A percentile compares a stretch with the other conserved stretches of the same genome.
These are phyloP conservation scores for Oldenlandia corymbosa DNA, from an alignment of 257 asterid species.

Conservation along the genomic window DNA sequence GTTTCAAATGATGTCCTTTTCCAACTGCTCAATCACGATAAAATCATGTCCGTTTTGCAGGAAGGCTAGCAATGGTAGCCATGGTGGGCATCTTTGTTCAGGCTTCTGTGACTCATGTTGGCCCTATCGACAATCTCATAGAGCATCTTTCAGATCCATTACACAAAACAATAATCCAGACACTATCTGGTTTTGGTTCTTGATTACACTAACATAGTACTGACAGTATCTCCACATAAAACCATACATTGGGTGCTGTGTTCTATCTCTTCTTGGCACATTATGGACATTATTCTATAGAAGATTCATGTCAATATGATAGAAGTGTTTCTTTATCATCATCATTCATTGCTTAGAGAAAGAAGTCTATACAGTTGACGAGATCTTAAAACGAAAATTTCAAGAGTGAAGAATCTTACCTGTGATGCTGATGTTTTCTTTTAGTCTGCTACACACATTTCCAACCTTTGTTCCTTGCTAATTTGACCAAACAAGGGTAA, in stretches of 20 bases:
- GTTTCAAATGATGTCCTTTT: background rate
- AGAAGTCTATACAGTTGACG: background rate
- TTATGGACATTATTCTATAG: background rate
- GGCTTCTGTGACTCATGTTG: constrained; percentile 79
- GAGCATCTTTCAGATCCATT: constrained; percentile 76
- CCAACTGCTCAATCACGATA: background rate
- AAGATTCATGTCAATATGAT: background rate
- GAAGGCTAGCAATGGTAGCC: constrained; percentile 88
- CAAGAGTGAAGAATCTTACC: background rate
- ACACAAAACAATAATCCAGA: constrained; percentile 75
- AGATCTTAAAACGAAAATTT: background rate
- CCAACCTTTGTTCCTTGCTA: background rate
- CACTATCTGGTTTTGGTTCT: constrained; percentile 41
- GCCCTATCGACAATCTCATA: constrained; percentile 73
- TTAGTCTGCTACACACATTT: background rate
- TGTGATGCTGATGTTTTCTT: background rate
- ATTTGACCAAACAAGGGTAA: no score
- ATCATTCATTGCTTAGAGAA: background rate
- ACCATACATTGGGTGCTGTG: background rate
- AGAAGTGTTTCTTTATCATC: background rate
- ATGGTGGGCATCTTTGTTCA: constrained; percentile 79
- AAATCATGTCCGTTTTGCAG: constrained; percentile 22
- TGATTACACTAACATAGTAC: background rate
- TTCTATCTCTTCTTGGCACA: background rate
- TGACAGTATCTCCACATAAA: background rate